Base-by-base conservation (phyloP, 257 asterid genomes). In the Plectranthus barbatus region DNA sequence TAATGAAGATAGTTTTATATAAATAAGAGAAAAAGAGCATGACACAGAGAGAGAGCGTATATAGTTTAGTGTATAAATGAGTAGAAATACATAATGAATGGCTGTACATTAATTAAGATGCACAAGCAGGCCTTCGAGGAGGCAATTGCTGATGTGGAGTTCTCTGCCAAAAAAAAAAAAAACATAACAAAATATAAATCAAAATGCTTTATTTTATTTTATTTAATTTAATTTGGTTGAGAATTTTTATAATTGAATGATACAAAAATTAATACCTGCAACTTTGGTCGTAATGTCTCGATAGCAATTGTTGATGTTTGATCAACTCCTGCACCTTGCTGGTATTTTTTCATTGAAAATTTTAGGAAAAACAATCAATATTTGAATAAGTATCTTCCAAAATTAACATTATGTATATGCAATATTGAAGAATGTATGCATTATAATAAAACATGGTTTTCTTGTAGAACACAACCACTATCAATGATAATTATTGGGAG, bases 101-200 rank as follows among this genome's bases (percentile, higher is more conserved):
- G 12, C 48, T 46, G n/a, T n/a, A n/a, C n/a, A n/a, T n/a, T n/a
- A n/a, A 60, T 73, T 70, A 78, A 69, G 92, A 81, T 19, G 88
- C 83, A 70, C 88, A 81, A 50, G 88, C 75, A 15, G 97, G 97
- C 66, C 88, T 83, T 42, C 96, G 69, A 9, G 96, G 96, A 11
- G 97, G 97, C 57, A 87, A 67, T 67, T 87, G 97, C 63, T 90
- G 96, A 63, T 79, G 97, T 11, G 90, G 88, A 20, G 96, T 87
- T 76, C 81, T 85, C 97, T 90, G 92, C 69, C 69, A 50, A 62
- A 48, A 29, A 9, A n/a, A 7, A 44, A 44, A 12, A 3, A 24
- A 52, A 5, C 31, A 26, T 26, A 26, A 2, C 2, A 26, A 26
- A 26, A 26, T 26, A 21, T 10, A 13, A n/a, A n/a, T n/a, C 5